Evolutionary conservation across 2,329 filamentous ascomycete species (phyloP), one percentile per base, ranked within the genome.

Genomic region (Didymella lethalis): DNA sequence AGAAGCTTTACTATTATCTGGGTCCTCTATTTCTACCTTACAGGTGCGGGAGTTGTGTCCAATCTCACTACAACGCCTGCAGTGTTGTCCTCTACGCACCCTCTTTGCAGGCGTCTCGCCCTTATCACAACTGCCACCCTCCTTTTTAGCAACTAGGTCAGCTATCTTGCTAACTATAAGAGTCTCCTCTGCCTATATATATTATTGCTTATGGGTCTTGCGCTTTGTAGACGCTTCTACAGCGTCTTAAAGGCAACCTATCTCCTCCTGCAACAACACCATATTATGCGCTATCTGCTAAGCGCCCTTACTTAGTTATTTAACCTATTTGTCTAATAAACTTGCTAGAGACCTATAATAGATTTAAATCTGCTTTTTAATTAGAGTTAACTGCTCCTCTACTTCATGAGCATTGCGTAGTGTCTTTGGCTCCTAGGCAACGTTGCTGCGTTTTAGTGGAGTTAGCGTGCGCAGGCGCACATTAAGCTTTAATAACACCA

Each of bases 21-120:
- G 8, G 34, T 34, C 11, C n/a, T 36, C 18, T 36, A 48, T 48
- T 12, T 48, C 45, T 48, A 48, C 31, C 29, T 48, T 48, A 12
- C 18, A 34, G 10, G 29, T 48, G 29, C n/a, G 10, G 2, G 29
- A 48, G 11, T 48, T 34, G 31, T 48, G 31, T 12, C 20, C 18
- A 34, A 11, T 48, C 20, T 48, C 14, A 11, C 29, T 23, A 18
- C 31, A 48, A 34, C 14, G 20, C 6, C 45, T 14, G 10, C 31
- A 48, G 45, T 8, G 45, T 5, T 4, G 4, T 6, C 14, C n/a
- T 1, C 4, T 8, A 20, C 23, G 43, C 23, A 45, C 20, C 20
- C 20, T 23, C 20, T 23, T 23, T 3, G 20, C 20, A 23, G 20
- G 20, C 20, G 20, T 23, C 43, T 20, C 36, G 10, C 7, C 36